Evolutionary conservation across 352 stramenopile species (phyloP).

Genomic region (Globisporangium iwayamae): DNA sequence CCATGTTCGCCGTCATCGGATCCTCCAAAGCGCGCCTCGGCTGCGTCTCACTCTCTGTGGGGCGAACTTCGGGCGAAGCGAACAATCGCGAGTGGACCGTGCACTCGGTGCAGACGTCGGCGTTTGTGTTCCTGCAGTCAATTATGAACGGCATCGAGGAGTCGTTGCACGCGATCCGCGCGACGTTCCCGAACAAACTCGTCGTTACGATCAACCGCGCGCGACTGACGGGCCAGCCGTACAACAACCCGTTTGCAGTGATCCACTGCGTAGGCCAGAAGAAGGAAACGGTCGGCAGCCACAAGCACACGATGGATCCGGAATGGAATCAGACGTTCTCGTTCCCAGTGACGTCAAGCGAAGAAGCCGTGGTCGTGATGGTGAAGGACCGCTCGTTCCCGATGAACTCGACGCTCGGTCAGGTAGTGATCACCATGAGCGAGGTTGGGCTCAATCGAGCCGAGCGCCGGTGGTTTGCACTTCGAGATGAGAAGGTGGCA

Average conservation of each 20-base stretch:
- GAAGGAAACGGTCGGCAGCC: constrained; percentile 83
- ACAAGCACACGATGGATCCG: constrained; percentile 88
- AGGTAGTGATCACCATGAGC: constrained; percentile 72
- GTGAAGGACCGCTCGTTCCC: constrained; percentile 79
- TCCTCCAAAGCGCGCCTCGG: constrained; percentile 68
- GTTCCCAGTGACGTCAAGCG: constrained; percentile 77
- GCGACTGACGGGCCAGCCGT: constrained; percentile 75
- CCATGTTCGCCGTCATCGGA: constrained; percentile 82
- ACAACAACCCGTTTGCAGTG: constrained; percentile 85
- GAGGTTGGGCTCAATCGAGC: constrained; percentile 79
- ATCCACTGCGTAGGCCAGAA: constrained; percentile 81
- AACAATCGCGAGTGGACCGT: constrained; percentile 82
- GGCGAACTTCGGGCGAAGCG: constrained; percentile 57
- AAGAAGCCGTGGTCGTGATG: constrained; percentile 59
- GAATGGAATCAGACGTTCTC: constrained; percentile 90
- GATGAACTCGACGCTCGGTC: constrained; percentile 69
- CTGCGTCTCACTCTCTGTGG: constrained; percentile 77
- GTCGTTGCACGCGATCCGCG: constrained; percentile 69
- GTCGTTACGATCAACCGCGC: constrained; percentile 87
- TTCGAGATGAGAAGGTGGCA: constrained; percentile 67
- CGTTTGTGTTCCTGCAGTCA: constrained; percentile 84
- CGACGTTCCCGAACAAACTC: constrained; percentile 88
- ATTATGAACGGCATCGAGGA: constrained; percentile 73
- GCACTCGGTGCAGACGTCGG: constrained; percentile 83
- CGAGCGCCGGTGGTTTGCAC: constrained; percentile 74